Base-by-base conservation (phyloP, 352 stramenopile genomes). In the Aphanomyces cochlioides region DNA sequence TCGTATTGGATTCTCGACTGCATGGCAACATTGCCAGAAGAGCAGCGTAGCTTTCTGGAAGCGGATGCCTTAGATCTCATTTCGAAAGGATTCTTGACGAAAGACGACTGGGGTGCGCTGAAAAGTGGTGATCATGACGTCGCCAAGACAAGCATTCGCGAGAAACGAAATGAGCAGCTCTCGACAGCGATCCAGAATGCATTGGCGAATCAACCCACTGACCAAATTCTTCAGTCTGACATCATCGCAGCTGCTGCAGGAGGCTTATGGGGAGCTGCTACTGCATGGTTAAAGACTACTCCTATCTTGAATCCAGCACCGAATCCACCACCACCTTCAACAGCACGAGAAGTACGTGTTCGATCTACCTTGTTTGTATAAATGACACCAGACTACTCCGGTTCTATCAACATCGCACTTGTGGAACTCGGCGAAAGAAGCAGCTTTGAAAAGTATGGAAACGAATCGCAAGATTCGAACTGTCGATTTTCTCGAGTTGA, bases 361-460 rank as follows among this genome's bases (percentile, higher is more conserved):
- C 56, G 28, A 34, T 63, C 15, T 19, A 28, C 21, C 17, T 3
- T 54, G 47, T 28, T 6, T 19, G 17, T 54, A 19, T 54, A 54
- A 5, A 0, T 56, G 3, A 34, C 54, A 2, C 21, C 0, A 37
- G 65, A 1, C 72, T 4, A 8, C 48, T 8, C 37, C 56, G 1
- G 54, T 73, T 3, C 40, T 7, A n/a, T 39, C 15, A 7, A 21
- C 67, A 12, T 56, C 79, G 40, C 82, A 78, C 36, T 59, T 92
- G 7, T 94, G 85, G 85, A 76, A 80, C 19, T 90, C 81, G 54
- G 85, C 85, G 2, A 88, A 84, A 47, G 85, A 95, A 66, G 85
- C 79, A 7, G 87, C 85, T 12, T 78, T 90, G 72, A 82, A 83
- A 15, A 90, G 83, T 53, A 79, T 93, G 36, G 90, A 90, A 66